Percentiles rank a stretch among this genome's conserved stretches.
phyloP scores from a whole-genome alignment of 768 basidiomycete species.

The Termitomyces heimii region DNA sequence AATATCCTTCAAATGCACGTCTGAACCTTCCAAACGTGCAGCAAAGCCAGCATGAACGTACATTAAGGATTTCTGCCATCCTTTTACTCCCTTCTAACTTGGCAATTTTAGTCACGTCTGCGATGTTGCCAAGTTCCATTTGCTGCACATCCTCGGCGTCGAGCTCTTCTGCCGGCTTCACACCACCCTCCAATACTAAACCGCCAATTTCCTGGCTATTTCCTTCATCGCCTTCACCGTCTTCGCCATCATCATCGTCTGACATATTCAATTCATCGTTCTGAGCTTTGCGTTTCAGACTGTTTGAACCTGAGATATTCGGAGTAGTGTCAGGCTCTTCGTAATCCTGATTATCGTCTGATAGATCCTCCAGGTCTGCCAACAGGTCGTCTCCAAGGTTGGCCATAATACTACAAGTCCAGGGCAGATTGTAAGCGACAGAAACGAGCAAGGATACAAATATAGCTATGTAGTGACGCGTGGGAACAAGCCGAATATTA shows the following conservation, averaged over 20 bases:
- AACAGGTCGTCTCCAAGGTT: conserved; percentile 88
- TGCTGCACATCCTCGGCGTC: conserved; percentile 91
- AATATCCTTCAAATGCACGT: conserved; percentile 58
- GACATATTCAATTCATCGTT: conserved; percentile 53
- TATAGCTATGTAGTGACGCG: neutral
- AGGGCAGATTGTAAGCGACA: neutral
- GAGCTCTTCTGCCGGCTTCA: conserved; percentile 92
- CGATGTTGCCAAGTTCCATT: conserved; percentile 84
- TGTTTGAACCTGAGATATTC: conserved; percentile 20
- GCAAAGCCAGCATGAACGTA: conserved; percentile 16
- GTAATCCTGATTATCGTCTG: conserved; percentile 53
- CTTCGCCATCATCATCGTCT: conserved; percentile 47
- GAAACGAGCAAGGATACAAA: neutral
- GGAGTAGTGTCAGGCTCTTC: conserved; percentile 17
- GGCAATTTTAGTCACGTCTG: conserved; percentile 85
- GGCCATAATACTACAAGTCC: conserved; percentile 41
- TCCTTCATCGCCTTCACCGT: conserved; percentile 36
- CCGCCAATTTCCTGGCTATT: conserved; percentile 41
- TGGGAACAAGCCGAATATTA: neutral
- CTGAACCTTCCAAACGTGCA: neutral
- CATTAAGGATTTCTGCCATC: conserved; percentile 84
- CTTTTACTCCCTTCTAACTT: conserved; percentile 84
- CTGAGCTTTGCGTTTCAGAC: conserved; percentile 59
- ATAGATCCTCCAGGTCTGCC: conserved; percentile 86
- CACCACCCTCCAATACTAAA: conserved; percentile 79